phyloP scores from a whole-genome alignment of 192 early-diverging fungal species.

The Thoreauomyces humboldtii region DNA sequence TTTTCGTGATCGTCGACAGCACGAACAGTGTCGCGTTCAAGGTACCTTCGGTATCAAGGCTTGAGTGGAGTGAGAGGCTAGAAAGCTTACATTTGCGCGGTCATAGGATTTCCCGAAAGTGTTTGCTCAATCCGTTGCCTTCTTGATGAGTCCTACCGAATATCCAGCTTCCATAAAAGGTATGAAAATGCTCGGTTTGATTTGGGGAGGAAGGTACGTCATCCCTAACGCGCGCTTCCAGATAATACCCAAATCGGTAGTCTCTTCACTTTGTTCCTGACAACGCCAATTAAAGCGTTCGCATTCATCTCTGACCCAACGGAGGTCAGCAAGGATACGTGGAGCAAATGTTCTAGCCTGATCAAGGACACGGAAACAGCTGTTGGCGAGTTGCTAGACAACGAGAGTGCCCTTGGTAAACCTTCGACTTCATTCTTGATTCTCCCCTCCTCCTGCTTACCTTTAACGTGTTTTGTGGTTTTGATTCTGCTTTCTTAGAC shows the following conservation, averaged over 20 bases:
- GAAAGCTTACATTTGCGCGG: not conserved
- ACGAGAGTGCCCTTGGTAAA: constrained; percentile 29
- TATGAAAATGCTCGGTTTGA: too few species aligned
- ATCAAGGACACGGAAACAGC: constrained; percentile 42
- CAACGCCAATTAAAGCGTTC: constrained; percentile 87
- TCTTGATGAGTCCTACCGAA: constrained; percentile 83
- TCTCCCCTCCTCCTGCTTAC: constrained; percentile 2
- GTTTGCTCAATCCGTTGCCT: constrained; percentile 84
- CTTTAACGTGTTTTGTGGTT: constrained; percentile 22
- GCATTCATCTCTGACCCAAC: constrained; percentile 73
- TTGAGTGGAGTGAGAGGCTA: constrained; percentile 19
- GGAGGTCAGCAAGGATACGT: constrained; percentile 57
- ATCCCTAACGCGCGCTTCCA: too few species aligned
- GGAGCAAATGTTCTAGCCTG: constrained; percentile 64
- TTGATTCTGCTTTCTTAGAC: constrained; percentile 39
- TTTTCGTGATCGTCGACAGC: constrained; percentile 94
- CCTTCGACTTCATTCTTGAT: too few species aligned
- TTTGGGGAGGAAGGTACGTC: too few species aligned
- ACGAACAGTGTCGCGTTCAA: constrained; percentile 82
- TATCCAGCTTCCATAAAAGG: constrained; percentile 82
- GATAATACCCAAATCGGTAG: constrained; percentile 74
- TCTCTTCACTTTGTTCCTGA: constrained; percentile 92
- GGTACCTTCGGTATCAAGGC: constrained; percentile 39
- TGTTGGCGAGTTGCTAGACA: constrained; percentile 38
- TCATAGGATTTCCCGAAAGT: constrained; percentile 72